Conservation (phyloP, 768 basidiomycete genomes). For the Gelatoporia subvermispora region DNA sequence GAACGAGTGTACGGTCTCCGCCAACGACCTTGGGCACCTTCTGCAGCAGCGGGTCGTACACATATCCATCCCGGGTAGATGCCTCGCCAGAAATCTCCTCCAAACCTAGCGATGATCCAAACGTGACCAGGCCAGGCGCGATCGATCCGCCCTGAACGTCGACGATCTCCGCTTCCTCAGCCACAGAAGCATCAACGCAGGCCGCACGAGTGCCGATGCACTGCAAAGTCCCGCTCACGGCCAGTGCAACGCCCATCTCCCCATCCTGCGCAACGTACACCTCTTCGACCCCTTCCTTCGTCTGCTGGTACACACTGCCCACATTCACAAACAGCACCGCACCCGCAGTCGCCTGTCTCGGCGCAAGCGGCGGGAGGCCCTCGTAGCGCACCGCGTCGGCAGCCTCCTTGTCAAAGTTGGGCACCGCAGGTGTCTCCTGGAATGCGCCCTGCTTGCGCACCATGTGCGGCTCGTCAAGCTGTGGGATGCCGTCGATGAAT, state of each 20-base stretch:
- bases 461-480: conserved; percentile 45
- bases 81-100: conserved; percentile 63
- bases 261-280: conserved; percentile 21
- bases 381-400: conserved; percentile 50
- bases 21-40: conserved; percentile 31
- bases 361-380: conserved; percentile 59
- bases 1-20: conserved; percentile 36
- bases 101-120: conserved; percentile 61
- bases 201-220: conserved; percentile 39
- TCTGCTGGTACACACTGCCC: conserved; percentile 39
- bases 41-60: conserved; percentile 39
- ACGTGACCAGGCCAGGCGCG: conserved; percentile 57
- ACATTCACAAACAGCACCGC: conserved; percentile 66
- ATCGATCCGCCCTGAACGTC: conserved; percentile 66
- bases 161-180: conserved; percentile 28
- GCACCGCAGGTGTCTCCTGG: conserved; percentile 51
- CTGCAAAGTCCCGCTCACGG: conserved; percentile 46
- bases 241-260: conserved; percentile 39
- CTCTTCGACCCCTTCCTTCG: conserved; percentile 26
- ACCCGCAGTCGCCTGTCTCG: conserved; percentile 27
- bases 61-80: conserved; percentile 51
- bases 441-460: conserved; percentile 48
- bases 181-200: not conserved
- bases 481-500: conserved; percentile 80
- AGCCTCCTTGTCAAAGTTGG: conserved; percentile 57